Base-by-base conservation (phyloP, 164 flowering plant genomes). In the Vitis labrusca region DNA sequence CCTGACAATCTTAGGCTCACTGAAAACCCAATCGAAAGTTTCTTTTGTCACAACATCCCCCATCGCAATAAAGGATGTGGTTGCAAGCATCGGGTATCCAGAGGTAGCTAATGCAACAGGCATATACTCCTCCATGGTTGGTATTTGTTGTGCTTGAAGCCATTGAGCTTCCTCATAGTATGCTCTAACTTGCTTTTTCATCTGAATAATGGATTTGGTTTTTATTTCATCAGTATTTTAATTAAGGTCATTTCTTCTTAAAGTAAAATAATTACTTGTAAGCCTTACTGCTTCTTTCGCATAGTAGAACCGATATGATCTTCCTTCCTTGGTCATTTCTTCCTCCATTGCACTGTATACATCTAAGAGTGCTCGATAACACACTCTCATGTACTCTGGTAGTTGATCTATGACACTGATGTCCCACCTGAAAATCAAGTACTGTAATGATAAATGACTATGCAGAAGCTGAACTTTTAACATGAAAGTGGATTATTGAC, bases 141-240 rank as follows among this genome's bases (percentile, higher is more conserved):
- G 85, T 9, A 32, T 14, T 12, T 72, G 32, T 2, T 63, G 50
- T 10, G 65, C 51, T 8, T 73, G 50, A 48, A 50, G 64, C 87
- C 85, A 82, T 63, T 70, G 65, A 27, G 80, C 78, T 65, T 81
- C 84, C 2, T 17, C 51, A 4, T 72, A 65, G 60, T 81, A 81
- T 9, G 64, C 76, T 32, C 64, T 58, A 0, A 49, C 68, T 16
- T 59, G 27, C 4, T 10, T 29, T 64, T 79, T 79, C 72, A 78
- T 71, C 84, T 79, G 59, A 61, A 2, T 17, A n/a, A 0, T 27
- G 27, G 10, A 59, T 59, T 15, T 59, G 61, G 8, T 58, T 58
- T 52, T 52, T 10, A 53, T 16, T 66, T 53, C 16, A 16, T 58
- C 8, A 3, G 6, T 58, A 23, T 16, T 10, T 15, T 14, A 12